These are phyloP conservation scores for Paxillus rubicundulus DNA, from an alignment of 768 basidiomycete genomes.

Conservation along the genomic window DNA sequence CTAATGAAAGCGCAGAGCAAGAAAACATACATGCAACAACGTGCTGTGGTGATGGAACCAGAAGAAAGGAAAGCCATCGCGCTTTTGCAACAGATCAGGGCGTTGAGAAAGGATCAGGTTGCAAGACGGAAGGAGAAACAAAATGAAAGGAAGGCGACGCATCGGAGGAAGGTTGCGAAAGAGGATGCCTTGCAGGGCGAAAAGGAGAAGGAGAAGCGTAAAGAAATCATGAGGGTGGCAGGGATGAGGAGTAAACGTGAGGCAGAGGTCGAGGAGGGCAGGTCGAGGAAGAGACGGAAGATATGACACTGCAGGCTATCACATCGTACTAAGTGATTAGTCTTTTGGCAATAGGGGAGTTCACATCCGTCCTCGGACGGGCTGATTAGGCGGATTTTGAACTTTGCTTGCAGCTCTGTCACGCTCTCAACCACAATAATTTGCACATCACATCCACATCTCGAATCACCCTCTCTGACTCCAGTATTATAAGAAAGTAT, in stretches of 20 bases:
- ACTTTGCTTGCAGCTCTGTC: no score
- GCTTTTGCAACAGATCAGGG: slow-evolving; percentile 89
- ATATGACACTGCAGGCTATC: slow-evolving; percentile 19
- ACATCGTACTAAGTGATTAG: neutral
- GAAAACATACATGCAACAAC: slow-evolving; percentile 89
- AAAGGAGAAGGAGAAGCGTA: slow-evolving; percentile 74
- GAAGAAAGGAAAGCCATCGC: slow-evolving; percentile 93
- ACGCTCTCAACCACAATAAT: no score
- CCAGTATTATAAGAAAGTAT: no score
- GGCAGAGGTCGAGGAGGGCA: slow-evolving; percentile 56
- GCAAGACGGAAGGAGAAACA: slow-evolving; percentile 80
- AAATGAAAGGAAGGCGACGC: slow-evolving; percentile 65
- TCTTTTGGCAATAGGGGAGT: no score
- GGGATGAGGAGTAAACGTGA: slow-evolving; percentile 75
- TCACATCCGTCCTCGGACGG: no score
- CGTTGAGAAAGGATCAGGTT: slow-evolving; percentile 87
- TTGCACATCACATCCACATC: no score
- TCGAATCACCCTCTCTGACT: no score
- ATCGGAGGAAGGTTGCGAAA: slow-evolving; percentile 71
- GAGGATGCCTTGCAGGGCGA: slow-evolving; percentile 59
- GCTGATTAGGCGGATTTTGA: no score
- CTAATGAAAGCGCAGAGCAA: slow-evolving; percentile 68
- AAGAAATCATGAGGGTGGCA: slow-evolving; percentile 67
- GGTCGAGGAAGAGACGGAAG: slow-evolving; percentile 53
- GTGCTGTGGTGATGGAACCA: slow-evolving; percentile 92